Conservation (phyloP, 768 basidiomycete genomes). For the Boletellus ananiceps region DNA sequence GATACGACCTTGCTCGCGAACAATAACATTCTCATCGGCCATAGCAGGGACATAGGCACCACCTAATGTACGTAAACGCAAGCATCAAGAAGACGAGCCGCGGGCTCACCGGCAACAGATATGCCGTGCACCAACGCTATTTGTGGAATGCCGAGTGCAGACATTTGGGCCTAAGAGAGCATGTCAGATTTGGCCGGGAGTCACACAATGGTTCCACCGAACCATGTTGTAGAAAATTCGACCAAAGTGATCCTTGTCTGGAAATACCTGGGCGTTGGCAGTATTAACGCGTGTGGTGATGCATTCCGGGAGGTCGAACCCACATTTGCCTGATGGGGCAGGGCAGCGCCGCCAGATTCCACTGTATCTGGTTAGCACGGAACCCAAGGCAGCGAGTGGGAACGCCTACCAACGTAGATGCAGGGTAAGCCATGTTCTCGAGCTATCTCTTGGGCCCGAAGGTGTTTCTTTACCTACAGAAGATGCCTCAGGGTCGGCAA, state of each 20-base stretch:
- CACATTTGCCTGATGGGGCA: constrained; percentile 87
- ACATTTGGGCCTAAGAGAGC: constrained; percentile 78
- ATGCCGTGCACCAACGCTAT: constrained; percentile 93
- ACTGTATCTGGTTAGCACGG: constrained; percentile 42
- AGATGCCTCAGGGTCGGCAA: background rate
- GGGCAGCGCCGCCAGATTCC: constrained; percentile 89
- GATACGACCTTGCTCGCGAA: constrained; percentile 86
- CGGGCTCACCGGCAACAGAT: constrained; percentile 68
- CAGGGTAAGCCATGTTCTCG: constrained; percentile 85
- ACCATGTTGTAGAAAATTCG: constrained; percentile 98
- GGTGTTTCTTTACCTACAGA: constrained; percentile 83
- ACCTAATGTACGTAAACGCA: constrained; percentile 37
- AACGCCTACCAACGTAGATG: constrained; percentile 76
- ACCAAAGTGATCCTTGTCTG: constrained; percentile 93
- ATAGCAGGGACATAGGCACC: constrained; percentile 96
- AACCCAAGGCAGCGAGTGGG: background rate
- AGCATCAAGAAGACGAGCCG: constrained; percentile 1
- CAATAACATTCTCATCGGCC: constrained; percentile 92
- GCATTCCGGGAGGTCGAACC: background rate
- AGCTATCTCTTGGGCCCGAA: constrained; percentile 94
- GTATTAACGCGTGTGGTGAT: constrained; percentile 1
- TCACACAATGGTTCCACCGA: constrained; percentile 1
- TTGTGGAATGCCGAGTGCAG: constrained; percentile 85
- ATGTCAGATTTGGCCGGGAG: constrained; percentile 7
- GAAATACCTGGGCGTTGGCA: constrained; percentile 56